phyloP scores from a whole-genome alignment of 179 eudicot species.

The Silene noctiflora region DNA sequence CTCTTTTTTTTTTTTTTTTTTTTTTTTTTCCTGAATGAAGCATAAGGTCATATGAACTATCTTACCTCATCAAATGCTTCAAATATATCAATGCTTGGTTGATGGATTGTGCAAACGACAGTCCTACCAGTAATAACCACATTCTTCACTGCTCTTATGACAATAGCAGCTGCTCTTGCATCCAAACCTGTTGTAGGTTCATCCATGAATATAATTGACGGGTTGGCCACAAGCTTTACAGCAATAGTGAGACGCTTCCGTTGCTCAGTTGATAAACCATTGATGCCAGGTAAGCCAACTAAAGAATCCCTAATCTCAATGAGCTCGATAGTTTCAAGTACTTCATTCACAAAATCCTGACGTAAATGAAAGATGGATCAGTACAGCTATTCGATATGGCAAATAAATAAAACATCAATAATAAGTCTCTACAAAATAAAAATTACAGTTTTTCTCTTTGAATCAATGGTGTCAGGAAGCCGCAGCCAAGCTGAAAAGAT shows the following conservation, averaged over 20 bases:
- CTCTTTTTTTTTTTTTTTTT: not conserved
- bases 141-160: conserved; percentile 79
- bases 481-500: conserved; percentile 79
- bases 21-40: not conserved
- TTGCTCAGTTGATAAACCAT: conserved; percentile 84
- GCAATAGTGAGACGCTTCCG: conserved; percentile 87
- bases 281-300: conserved; percentile 65
- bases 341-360: conserved; percentile 75
- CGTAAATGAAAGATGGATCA: not conserved
- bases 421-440: not conserved
- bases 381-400: not conserved
- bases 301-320: conserved; percentile 50
- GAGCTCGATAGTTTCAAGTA: conserved; percentile 76
- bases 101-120: conserved; percentile 90
- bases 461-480: conserved; percentile 48
- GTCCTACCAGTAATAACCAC: conserved; percentile 76
- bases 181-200: conserved; percentile 92
- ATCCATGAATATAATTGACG: conserved; percentile 87
- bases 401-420: not conserved
- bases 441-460: conserved; percentile 51
- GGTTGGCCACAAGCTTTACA: conserved; percentile 87
- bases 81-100: conserved; percentile 87
- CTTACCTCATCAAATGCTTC: conserved; percentile 89
- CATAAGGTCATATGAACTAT: not conserved
- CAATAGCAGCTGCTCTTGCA: conserved; percentile 93